Base-by-base conservation (phyloP, 2,329 filamentous ascomycete genomes). In the Plectosphaerella sp. region DNA sequence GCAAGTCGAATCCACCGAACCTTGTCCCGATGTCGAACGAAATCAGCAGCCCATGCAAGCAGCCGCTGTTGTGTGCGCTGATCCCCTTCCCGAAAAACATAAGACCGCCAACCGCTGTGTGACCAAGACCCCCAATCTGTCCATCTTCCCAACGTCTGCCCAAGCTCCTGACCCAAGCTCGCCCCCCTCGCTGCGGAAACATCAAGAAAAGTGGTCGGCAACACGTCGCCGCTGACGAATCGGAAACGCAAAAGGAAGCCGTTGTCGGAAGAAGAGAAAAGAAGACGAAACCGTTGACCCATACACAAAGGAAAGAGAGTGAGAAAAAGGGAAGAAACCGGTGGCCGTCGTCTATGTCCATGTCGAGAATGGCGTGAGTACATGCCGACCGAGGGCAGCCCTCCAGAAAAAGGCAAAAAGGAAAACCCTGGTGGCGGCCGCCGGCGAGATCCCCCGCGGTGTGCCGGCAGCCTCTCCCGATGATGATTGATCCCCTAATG, bases 271-370 rank as follows among this genome's bases (percentile, higher is more conserved):
- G 51, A 46, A 25, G 39, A 45, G 28, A 20, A 35, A 22, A 42
- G 47, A 47, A 39, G 33, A 20, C 20, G 48, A 57, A 50, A 33
- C 28, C 28, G 28, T 33, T 33, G 28, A 33, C 28, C 28, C 28
- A 33, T 33, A 33, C 5, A 43, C n/a, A 16, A 43, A 43, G 41
- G 41, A 43, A 43, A 43, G 18, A 20, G 10, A 8, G n/a, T 43
- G 15, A 18, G 37, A n/a, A 18, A 15, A 7, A 41, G 28, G 28
- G 16, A 41, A 41, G 37, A 41, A 41, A 41, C 37, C 37, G 37
- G 16, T 15, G 41, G 41, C 18, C 45, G 51, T 55, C 54, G 43
- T 57, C 55, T 57, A 57, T 57, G 55, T 56, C 55, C 46, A 54
- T 56, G 49, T 54, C 39, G 41, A 54, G 45, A 49, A 51, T 39